A percentile compares a stretch with the other conserved stretches of the same genome.
Evolutionary conservation across 306 rosid genomes (phyloP).

Genomic region (Cyclanthera cordifolia): DNA sequence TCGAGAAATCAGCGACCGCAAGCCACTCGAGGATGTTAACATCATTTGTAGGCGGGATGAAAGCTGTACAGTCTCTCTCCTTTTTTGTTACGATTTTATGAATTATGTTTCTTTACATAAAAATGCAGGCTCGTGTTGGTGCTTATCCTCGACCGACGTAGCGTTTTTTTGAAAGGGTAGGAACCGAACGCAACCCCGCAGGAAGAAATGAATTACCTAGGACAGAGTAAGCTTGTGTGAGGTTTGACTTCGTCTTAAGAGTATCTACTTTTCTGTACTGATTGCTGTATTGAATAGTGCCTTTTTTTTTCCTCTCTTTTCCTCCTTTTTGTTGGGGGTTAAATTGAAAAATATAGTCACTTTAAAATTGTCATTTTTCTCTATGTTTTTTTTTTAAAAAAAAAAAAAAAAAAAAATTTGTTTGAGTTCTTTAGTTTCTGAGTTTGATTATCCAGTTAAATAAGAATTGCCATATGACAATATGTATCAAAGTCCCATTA

Average conservation of each 20-base stretch:
- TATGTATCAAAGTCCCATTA: background rate
- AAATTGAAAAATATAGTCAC: background rate
- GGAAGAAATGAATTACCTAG: conserved; percentile 9
- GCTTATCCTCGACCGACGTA: background rate
- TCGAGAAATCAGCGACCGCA: background rate
- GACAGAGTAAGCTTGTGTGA: conserved; percentile 16
- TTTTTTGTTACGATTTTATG: conserved; percentile 10
- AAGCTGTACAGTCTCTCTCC: conserved; percentile 25
- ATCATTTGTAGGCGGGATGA: conserved; percentile 36
- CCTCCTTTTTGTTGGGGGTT: background rate
- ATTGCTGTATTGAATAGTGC: conserved; percentile 14
- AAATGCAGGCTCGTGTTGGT: conserved; percentile 2
- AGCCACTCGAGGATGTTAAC: conserved; percentile 19
- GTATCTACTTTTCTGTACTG: conserved; percentile 11
- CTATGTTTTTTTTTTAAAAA: background rate
- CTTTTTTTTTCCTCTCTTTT: background rate
- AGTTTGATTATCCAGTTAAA: conserved; percentile 1
- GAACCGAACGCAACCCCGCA: conserved; percentile 2
- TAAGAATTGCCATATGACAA: background rate
- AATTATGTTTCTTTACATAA: conserved; percentile 16
- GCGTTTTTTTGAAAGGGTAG: background rate
- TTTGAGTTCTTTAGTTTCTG: background rate
- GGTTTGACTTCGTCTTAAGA: conserved; percentile 19
- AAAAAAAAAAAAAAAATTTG: too few relatives aligned
- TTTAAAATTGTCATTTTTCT: conserved; percentile 5